These are phyloP conservation scores for Striga asiatica DNA, from an alignment of 257 asterid species.

Conservation along the genomic window DNA sequence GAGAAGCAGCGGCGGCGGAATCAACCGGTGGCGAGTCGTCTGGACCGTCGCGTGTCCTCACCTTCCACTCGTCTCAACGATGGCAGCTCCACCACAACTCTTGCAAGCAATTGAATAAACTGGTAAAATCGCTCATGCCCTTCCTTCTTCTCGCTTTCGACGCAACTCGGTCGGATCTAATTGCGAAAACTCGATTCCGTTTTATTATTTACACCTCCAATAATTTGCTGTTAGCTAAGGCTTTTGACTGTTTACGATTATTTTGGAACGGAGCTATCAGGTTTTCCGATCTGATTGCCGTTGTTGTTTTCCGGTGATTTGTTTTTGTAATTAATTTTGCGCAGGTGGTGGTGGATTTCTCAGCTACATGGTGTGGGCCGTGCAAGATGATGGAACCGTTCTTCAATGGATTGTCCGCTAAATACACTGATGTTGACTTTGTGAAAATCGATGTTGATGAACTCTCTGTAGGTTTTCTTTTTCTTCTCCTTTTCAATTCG, in stretches of 20 bases:
- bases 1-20: background rate
- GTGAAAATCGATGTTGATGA: constrained; percentile 80
- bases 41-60: constrained; percentile 53
- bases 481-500: background rate
- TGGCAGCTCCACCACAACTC: constrained; percentile 72
- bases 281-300: constrained; percentile 16
- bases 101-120: constrained; percentile 59
- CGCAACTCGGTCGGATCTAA: background rate
- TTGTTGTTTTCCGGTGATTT: background rate
- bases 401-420: constrained; percentile 40
- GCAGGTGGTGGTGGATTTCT: constrained; percentile 77
- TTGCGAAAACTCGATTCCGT: background rate
- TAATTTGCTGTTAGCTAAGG: background rate
- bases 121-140: constrained; percentile 27
- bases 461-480: constrained; percentile 38
- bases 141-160: background rate
- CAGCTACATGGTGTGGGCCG: constrained; percentile 93
- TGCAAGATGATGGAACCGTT: constrained; percentile 77
- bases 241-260: background rate
- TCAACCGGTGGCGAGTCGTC: constrained; percentile 21
- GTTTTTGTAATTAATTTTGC: background rate
- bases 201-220: background rate
- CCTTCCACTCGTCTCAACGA: constrained; percentile 55
- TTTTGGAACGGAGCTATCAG: background rate
- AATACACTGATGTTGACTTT: constrained; percentile 61